phyloP scores from a whole-genome alignment of 352 stramenopile species.

The Phytopythium aichiense region DNA sequence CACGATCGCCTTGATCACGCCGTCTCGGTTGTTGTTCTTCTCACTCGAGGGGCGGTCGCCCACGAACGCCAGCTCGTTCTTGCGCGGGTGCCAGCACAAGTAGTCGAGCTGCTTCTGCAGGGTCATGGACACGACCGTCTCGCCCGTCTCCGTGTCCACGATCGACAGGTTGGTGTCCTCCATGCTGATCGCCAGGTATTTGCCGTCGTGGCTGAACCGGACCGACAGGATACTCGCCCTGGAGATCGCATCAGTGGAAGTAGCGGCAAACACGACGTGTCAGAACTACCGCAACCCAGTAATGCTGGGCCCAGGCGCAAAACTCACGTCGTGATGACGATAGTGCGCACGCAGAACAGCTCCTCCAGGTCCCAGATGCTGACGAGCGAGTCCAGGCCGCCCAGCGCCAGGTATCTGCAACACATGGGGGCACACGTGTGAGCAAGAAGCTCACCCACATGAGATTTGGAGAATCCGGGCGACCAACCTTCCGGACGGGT shows the following conservation, averaged over 20 bases:
- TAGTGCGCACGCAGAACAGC: slow-evolving; percentile 82
- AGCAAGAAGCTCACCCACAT: not conserved
- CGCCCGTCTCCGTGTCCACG: slow-evolving; percentile 55
- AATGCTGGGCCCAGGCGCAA: not conserved
- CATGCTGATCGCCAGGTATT: slow-evolving; percentile 71
- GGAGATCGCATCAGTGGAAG: not conserved
- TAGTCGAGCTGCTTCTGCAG: slow-evolving; percentile 75
- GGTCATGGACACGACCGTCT: slow-evolving; percentile 51
- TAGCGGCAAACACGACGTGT: not conserved
- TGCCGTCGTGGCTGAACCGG: slow-evolving; percentile 71
- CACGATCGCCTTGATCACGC: slow-evolving; percentile 83
- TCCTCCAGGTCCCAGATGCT: slow-evolving; percentile 85
- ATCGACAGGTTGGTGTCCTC: slow-evolving; percentile 72
- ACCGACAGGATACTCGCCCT: slow-evolving; percentile 79
- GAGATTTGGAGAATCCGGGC: not conserved
- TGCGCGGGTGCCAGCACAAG: slow-evolving; percentile 77
- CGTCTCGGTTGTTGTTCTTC: slow-evolving; percentile 78
- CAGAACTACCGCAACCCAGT: not conserved
- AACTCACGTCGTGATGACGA: slow-evolving; percentile 73
- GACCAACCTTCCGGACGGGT: slow-evolving; percentile 64
- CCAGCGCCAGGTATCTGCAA: slow-evolving; percentile 61
- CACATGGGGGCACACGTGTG: slow-evolving; percentile 1
- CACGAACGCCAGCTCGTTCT: slow-evolving; percentile 81
- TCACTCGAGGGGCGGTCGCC: slow-evolving; percentile 74
- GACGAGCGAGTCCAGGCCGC: slow-evolving; percentile 81